phyloP scores from a whole-genome alignment of 257 asterid species.

The Nyctanthes arbortristis region DNA sequence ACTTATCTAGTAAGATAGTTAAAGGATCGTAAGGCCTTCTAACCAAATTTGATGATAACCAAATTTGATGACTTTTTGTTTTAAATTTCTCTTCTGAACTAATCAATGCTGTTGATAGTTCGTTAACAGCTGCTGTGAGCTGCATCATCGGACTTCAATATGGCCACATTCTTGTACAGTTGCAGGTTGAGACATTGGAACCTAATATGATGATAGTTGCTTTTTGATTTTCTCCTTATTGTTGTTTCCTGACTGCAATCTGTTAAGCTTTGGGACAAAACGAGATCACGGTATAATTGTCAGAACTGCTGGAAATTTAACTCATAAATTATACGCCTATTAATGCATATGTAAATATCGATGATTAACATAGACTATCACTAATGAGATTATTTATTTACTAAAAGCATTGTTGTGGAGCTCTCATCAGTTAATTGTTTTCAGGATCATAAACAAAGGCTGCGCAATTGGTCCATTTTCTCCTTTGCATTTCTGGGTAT shows the following conservation, averaged over 20 bases:
- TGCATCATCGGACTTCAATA: slow-evolving; percentile 85
- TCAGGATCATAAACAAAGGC: slow-evolving; percentile 78
- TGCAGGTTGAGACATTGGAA: slow-evolving; percentile 45
- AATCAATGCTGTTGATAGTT: slow-evolving; percentile 43
- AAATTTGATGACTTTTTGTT: neutral
- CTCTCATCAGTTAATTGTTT: slow-evolving; percentile 26
- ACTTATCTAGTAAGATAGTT: too few relatives aligned
- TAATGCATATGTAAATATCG: neutral
- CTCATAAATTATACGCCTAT: neutral
- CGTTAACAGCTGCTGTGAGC: slow-evolving; percentile 71
- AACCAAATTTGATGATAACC: too few relatives aligned
- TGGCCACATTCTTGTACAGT: slow-evolving; percentile 72
- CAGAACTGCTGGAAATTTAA: neutral
- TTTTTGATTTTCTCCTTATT: neutral
- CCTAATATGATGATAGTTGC: neutral
- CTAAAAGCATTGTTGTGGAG: slow-evolving; percentile 13
- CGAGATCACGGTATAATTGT: neutral
- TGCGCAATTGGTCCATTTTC: slow-evolving; percentile 59
- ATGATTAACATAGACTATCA: neutral
- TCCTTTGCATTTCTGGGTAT: slow-evolving; percentile 59
- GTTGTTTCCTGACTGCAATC: neutral
- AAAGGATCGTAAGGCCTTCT: too few relatives aligned
- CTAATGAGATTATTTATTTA: neutral
- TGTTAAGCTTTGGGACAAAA: neutral
- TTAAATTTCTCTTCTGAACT: neutral